Evolutionary conservation across 129 eudicot species (phyloP).

Genomic region (Flaveria brownii): DNA sequence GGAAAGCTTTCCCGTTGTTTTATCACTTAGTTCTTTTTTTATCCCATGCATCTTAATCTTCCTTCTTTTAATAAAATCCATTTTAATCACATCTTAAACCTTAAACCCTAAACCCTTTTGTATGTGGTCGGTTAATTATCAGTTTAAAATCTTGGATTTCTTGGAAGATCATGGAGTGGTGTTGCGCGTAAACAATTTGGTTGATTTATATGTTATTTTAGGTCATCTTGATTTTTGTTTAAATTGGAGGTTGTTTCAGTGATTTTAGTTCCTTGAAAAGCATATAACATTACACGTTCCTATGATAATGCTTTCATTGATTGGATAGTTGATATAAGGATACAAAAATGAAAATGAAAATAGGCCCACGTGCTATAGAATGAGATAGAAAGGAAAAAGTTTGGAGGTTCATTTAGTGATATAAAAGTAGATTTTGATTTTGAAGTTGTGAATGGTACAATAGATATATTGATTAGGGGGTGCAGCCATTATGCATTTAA

Average conservation of each 20-base stretch:
- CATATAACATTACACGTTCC: conserved; percentile 24
- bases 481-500: conserved; percentile 44
- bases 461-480: conserved; percentile 31
- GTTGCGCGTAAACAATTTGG: too few species aligned
- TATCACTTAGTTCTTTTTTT: conserved; percentile 25
- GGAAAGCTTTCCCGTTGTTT: conserved; percentile 30
- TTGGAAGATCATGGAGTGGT: too few species aligned
- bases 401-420: conserved; percentile 34
- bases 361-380: conserved; percentile 45
- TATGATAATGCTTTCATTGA: conserved; percentile 11
- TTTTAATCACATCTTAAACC: background rate
- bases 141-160: too few species aligned
- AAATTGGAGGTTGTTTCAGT: conserved; percentile 12
- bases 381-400: conserved; percentile 29
- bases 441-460: conserved; percentile 40
- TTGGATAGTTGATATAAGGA: conserved; percentile 20
- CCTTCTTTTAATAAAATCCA: background rate
- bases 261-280: conserved; percentile 6
- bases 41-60: conserved; percentile 6
- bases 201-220: background rate
- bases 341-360: background rate
- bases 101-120: background rate
- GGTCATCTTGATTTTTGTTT: background rate
- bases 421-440: conserved; percentile 40
- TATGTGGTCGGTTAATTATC: too few species aligned